Conservation (phyloP, 441 rosid species). For the Oxalis stricta region DNA sequence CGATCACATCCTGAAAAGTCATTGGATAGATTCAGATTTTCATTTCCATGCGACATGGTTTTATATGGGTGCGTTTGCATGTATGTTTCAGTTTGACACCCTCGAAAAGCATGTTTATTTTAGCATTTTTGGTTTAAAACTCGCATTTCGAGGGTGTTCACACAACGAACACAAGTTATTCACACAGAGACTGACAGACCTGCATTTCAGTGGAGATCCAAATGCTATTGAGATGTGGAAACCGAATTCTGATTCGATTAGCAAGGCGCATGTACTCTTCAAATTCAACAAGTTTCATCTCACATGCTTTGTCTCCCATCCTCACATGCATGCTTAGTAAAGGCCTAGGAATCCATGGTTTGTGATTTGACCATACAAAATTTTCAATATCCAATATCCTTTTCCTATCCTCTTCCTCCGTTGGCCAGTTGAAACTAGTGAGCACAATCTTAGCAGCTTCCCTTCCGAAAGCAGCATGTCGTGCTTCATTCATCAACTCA, state of each 20-base stretch:
- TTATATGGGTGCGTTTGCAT: too few relatives aligned
- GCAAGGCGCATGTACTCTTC: conserved; percentile 66
- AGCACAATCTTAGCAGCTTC: conserved; percentile 70
- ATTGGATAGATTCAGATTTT: too few relatives aligned
- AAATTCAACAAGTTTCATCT: conserved; percentile 70
- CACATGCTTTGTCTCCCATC: conserved; percentile 95
- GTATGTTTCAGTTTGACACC: too few relatives aligned
- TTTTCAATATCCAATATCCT: conserved; percentile 44
- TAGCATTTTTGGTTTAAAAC: too few relatives aligned
- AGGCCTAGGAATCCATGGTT: conserved; percentile 84
- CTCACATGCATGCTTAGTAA: conserved; percentile 85
- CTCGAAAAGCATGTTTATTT: too few relatives aligned
- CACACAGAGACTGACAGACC: conserved; percentile 25
- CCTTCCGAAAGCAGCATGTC: conserved; percentile 64
- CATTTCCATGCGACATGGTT: too few relatives aligned
- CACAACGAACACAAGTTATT: too few relatives aligned
- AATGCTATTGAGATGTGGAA: conserved; percentile 54
- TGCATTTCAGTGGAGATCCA: conserved; percentile 97
- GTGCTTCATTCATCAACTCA: conserved; percentile 54
- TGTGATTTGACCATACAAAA: conserved; percentile 69
- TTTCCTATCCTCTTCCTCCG: conserved; percentile 28
- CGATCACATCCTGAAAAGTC: conserved; percentile 42
- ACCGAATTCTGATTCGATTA: conserved; percentile 35
- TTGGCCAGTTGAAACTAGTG: conserved; percentile 37
- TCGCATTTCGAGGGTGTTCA: too few relatives aligned